These are phyloP conservation scores for Zalaria sp. DNA, from an alignment of 2,329 filamentous ascomycete species.

Conservation along the genomic window DNA sequence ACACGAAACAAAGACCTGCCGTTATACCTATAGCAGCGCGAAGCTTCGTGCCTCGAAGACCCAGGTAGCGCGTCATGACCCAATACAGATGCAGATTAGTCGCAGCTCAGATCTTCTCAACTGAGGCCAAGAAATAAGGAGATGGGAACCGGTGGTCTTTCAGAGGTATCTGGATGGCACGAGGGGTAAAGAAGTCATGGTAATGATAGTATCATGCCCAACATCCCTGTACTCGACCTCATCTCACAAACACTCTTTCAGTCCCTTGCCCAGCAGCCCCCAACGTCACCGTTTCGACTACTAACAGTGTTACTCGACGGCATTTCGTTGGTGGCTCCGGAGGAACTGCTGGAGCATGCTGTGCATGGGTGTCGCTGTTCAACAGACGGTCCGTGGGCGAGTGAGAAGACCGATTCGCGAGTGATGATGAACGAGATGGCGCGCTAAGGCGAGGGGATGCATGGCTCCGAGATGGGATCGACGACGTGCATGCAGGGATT, in stretches of 20 bases:
- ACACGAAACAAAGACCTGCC: conserved; percentile 10
- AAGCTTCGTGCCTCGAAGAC: conserved; percentile 8
- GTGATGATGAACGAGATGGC: background rate
- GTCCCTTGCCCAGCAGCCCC: background rate
- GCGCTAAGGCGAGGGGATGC: too few relatives aligned
- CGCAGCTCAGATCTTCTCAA: background rate
- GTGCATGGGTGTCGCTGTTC: background rate
- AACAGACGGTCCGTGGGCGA: background rate
- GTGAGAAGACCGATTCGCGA: background rate
- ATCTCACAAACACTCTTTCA: too few relatives aligned
- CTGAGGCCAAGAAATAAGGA: background rate
- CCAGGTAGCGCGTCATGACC: conserved; percentile 9
- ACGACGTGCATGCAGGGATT: too few relatives aligned
- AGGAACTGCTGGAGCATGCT: background rate
- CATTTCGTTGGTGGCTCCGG: background rate
- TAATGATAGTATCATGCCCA: background rate
- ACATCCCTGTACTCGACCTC: too few relatives aligned
- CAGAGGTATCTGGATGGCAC: background rate
- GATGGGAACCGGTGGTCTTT: background rate
- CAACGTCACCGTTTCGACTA: background rate
- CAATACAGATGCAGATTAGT: background rate
- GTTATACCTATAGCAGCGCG: conserved; percentile 9
- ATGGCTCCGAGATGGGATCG: too few relatives aligned
- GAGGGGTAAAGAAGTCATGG: background rate
- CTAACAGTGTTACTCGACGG: background rate